Percentiles rank a stretch among this genome's conserved stretches.
Conservation (phyloP, 1,284 basidiomycete genomes). For the Athelia psychrophila region DNA sequence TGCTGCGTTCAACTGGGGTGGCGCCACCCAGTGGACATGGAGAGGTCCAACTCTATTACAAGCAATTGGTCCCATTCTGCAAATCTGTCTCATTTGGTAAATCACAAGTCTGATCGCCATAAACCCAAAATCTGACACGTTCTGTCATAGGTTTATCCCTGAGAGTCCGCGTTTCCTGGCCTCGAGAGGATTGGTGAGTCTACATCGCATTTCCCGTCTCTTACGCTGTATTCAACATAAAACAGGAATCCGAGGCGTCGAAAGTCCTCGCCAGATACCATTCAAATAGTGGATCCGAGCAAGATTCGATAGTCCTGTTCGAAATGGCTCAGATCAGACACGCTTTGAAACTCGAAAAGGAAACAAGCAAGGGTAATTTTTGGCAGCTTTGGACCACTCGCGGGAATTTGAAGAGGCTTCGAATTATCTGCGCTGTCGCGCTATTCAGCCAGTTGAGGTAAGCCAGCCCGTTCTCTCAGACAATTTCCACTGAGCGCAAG, state of each 20-base stretch:
- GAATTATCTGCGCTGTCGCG: constrained; percentile 54
- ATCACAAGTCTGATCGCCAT: constrained; percentile 4
- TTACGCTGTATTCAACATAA: neutral
- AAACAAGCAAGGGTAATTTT: neutral
- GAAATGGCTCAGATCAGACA: constrained; percentile 36
- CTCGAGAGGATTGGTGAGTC: constrained; percentile 51
- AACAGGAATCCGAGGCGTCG: constrained; percentile 49
- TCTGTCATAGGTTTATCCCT: constrained; percentile 52
- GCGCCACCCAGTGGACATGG: constrained; percentile 59
- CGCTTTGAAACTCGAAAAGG: neutral
- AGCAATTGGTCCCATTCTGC: constrained; percentile 57
- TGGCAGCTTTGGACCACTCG: constrained; percentile 26
- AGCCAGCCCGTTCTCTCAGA: neutral
- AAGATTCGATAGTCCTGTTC: constrained; percentile 44
- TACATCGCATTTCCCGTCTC: constrained; percentile 1
- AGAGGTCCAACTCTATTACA: constrained; percentile 69
- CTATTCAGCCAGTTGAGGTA: constrained; percentile 60
- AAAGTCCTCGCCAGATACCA: constrained; percentile 62
- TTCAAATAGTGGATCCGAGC: constrained; percentile 47
- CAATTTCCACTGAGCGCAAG: neutral
- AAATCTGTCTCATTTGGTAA: constrained; percentile 53
- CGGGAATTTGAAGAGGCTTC: constrained; percentile 47
- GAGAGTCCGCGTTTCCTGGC: constrained; percentile 71
- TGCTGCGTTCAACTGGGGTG: constrained; percentile 45
- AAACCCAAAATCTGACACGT: constrained; percentile 3